Base-by-base conservation (phyloP, 805 yeast species). In the Ogataea glucozyma region DNA sequence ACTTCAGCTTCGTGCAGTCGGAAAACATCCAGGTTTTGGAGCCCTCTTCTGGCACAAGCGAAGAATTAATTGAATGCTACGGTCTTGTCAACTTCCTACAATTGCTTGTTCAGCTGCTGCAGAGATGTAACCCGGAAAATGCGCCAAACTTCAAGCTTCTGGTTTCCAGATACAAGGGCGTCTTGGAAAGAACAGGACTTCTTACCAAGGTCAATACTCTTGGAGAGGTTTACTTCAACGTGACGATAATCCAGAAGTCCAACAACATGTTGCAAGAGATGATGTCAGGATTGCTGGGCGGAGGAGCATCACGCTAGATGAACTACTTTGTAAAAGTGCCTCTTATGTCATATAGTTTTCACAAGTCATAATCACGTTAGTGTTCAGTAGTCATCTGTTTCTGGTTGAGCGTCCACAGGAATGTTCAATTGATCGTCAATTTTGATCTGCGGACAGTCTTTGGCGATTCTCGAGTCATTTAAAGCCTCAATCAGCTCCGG, bases 211-310 rank as follows among this genome's bases (percentile, higher is more conserved):
- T 65, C n/a, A 63, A 66, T 43, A 46, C 48, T 12, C 42, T 66
- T 21, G 65, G 67, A 11, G 52, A 52, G 38, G 29, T 36, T 3
- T 62, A 64, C 44, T 66, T 62, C 47, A 48, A 51, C 19, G 57
- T 58, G 18, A 46, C 61, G 8, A 51, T 62, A 13, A 71, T 78
- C 12, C 77, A 70, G 38, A 73, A 71, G 40, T 81, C 75, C 48
- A 65, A 65, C 2, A 83, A 83, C 56, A 62, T 82, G 54, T 61
- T 85, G 51, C 85, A 79, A 62, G 83, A 80, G 52, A 70, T 91
- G 72, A 87, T 93, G 95, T 77, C 85, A 16, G 81, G 85, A 20
- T 63, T 84, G 30, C 61, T 83, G 36, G 76, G 77, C 22, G 76
- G 80, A 13, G 54, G 58, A 26, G 20, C 47, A 16, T 30, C 31